Base-by-base conservation (phyloP, 805 yeast genomes). In the Candida andamanensis region DNA sequence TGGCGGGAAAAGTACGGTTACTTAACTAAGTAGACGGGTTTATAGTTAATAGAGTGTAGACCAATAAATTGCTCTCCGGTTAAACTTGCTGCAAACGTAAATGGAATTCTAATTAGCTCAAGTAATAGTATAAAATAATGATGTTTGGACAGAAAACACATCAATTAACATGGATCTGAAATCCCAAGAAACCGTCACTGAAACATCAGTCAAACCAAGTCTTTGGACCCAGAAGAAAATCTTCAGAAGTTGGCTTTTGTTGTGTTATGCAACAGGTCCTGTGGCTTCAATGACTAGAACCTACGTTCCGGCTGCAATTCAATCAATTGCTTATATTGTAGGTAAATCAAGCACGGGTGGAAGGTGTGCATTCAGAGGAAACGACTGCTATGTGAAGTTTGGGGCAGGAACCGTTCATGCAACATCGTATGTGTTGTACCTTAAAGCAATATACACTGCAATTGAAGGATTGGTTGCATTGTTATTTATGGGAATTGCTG, bases 191-290 rank as follows among this genome's bases (percentile, higher is more conserved):
- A n/a, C n/a, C n/a, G n/a, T n/a, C n/a, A n/a, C n/a, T n/a, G n/a
- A n/a, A n/a, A n/a, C n/a, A n/a, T n/a, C n/a, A n/a, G n/a, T n/a
- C n/a, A n/a, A n/a, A n/a, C n/a, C n/a, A n/a, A n/a, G n/a, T n/a
- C n/a, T 29, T 3, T 29, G 31, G 31, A 21, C 31, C 4, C 20
- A 15, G 17, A 21, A 15, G 17, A 29, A 14, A 5, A 29, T 29
- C 6, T 56, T 41, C 31, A 32, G 54, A 15, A 41, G 61, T 10
- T 64, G 71, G 71, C 42, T 64, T 2, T 42, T 60, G 5, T 36
- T 64, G 5, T 62, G 69, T 36, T 63, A 54, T 39, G 44, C 63
- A 3, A 63, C 69, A 2, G 71, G 71, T 2, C 69, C 69, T 2
- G 66, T 60, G 0, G 54, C 68, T 1, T 56, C 68, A 6, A 60